Percentiles rank a stretch among this genome's conserved stretches.
phyloP scores from a whole-genome alignment of 345 rosid genomes.

The Eucalyptus tenuipes region DNA sequence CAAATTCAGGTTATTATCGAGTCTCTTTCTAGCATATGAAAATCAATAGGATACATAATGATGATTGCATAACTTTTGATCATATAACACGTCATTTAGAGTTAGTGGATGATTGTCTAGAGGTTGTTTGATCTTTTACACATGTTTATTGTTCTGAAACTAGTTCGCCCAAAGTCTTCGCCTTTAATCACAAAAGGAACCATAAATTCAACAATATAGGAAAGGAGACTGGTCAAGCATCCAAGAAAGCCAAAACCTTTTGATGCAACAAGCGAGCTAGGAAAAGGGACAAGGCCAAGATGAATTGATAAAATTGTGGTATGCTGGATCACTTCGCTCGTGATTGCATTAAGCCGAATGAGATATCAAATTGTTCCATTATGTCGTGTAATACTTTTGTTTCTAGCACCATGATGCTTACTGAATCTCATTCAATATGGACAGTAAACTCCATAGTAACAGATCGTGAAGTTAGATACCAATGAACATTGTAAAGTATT shows the following conservation, averaged over 20 bases:
- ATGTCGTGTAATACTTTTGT: not conserved
- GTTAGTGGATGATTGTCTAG: not conserved
- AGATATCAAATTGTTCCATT: not conserved
- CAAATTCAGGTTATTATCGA: not conserved
- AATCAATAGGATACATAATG: not conserved
- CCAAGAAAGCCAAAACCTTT: not conserved
- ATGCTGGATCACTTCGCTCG: not conserved
- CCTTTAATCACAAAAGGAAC: not conserved
- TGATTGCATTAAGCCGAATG: not conserved
- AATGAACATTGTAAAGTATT: not conserved
- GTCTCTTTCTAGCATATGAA: not conserved
- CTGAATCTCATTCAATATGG: not conserved
- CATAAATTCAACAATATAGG: not conserved
- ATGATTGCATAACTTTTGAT: not conserved
- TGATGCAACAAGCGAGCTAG: not conserved
- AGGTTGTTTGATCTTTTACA: not conserved
- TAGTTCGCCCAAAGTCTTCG: rapidly evolving
- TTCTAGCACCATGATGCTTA: not conserved
- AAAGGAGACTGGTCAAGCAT: not conserved
- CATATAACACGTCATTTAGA: not conserved
- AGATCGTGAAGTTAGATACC: not conserved
- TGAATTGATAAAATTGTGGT: not conserved
- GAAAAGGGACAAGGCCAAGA: not conserved
- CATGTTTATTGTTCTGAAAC: not conserved
- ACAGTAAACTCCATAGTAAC: not conserved